Base-by-base conservation (phyloP, 768 basidiomycete species). In the Naganishia kalamii region DNA sequence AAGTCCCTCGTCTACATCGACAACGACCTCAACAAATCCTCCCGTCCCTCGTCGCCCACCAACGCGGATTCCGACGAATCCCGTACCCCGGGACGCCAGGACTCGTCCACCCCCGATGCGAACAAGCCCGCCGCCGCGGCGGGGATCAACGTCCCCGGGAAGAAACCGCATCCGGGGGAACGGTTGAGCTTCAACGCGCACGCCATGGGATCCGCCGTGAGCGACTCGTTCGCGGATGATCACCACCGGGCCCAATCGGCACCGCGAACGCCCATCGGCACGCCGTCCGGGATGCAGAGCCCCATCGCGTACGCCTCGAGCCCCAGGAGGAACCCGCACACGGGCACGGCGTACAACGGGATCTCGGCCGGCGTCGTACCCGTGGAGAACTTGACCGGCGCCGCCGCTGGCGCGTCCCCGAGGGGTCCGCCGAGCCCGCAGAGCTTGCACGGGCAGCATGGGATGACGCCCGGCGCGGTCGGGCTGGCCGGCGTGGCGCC, bases 1-100 rank as follows among this genome's bases (percentile, higher is more conserved):
- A 72, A 74, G 52, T 76, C 77, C 30, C 71, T 78, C 33, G 71
- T 77, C 40, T 79, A 74, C 71, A 75, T 77, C 65, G 76, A 77
- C 21, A 72, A 77, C 44, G 70, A 71, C 30, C 41, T 68, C 4
- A 70, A 72, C 23, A 66, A 67, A 7, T 48, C 71, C 27, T 52
- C 60, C 1, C 60, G 50, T 15, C 57, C 68, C 33, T 69, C 69
- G 1, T 62, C 66, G 6, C 60, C 47, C 21, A 50, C 49, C 27
- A 29, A 29, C 48, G 48, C 25, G 11, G 7, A 10, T 19, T 17
- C 13, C 46, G 46, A 47, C 46, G 29, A 11, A 8, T 27, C 11
- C 48, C 12, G 11, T 30, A 50, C 23, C 35, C 54, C 32, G 3
- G 4, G 52, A 37, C 23, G 35, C 33, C 32, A 35, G 32, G 33